These are phyloP conservation scores for Limonium bicolor DNA, from an alignment of 148 eudicot species.

Conservation along the genomic window DNA sequence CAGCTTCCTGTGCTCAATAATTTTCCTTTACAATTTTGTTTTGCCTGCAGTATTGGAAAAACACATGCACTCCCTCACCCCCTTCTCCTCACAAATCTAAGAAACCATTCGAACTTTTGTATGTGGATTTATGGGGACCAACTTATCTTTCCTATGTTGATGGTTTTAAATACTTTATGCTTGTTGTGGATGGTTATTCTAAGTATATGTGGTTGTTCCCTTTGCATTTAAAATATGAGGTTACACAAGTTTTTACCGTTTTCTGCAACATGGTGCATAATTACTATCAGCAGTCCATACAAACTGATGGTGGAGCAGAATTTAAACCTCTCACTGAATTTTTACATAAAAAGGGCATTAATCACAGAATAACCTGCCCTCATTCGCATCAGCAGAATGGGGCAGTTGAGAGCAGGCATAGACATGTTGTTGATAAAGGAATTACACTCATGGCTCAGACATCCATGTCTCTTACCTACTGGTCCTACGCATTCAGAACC, in stretches of 20 bases:
- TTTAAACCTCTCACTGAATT: neutral
- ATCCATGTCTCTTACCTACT: neutral
- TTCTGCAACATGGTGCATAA: neutral
- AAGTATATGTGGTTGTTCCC: neutral
- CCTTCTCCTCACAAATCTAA: neutral
- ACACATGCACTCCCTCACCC: neutral
- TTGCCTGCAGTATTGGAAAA: no score
- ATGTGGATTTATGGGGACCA: neutral
- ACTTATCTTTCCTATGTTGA: neutral
- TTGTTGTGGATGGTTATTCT: no score
- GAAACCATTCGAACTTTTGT: neutral
- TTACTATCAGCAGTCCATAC: neutral
- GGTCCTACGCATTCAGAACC: neutral
- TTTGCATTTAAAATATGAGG: neutral
- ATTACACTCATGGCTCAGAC: neutral
- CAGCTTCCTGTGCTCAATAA: neutral
- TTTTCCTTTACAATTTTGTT: neutral
- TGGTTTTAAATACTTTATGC: neutral
- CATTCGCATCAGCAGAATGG: neutral
- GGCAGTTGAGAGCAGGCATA: neutral
- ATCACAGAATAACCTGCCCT: neutral
- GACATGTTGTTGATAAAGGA: neutral
- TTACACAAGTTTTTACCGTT: neutral
- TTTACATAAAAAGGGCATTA: neutral
- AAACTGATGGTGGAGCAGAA: neutral